Conservation (phyloP, 306 rosid genomes). For the Prunus mira region DNA sequence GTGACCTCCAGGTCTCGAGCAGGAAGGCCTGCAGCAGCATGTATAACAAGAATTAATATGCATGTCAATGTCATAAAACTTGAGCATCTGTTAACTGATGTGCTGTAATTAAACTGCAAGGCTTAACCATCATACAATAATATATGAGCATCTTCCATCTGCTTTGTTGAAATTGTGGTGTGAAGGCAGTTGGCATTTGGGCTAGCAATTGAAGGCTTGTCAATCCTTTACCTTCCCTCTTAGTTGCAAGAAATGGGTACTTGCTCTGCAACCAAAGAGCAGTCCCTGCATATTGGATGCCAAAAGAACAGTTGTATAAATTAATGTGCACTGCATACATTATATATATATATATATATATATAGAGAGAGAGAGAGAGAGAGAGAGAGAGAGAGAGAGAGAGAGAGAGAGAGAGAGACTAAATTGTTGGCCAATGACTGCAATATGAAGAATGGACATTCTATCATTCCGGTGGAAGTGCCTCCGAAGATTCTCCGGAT, state of each 20-base stretch:
- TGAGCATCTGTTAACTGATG: too few species aligned
- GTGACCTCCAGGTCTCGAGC: not conserved
- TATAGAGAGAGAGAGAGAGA: too few species aligned
- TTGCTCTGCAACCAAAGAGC: not conserved
- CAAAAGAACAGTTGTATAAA: not conserved
- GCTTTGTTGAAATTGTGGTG: not conserved
- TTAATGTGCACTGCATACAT: too few species aligned
- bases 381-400: too few species aligned
- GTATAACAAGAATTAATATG: not conserved
- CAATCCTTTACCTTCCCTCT: not conserved
- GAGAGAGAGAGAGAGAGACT: not conserved
- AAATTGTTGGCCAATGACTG: not conserved
- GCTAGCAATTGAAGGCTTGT: constrained; percentile 19
- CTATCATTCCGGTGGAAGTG: not conserved
- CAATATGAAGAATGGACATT: not conserved
- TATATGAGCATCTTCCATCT: not conserved
- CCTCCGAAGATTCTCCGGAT: not conserved
- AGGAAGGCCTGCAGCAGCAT: not conserved
- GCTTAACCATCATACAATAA: not conserved
- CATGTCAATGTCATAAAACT: too few species aligned
- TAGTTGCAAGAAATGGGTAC: not conserved
- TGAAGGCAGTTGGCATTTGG: constrained; percentile 20
- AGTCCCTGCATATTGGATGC: not conserved
- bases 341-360: too few species aligned
- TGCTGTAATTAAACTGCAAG: not conserved